Conservation (phyloP, 2,329 filamentous ascomycete genomes). For the Exophiala lecanii-corni region DNA sequence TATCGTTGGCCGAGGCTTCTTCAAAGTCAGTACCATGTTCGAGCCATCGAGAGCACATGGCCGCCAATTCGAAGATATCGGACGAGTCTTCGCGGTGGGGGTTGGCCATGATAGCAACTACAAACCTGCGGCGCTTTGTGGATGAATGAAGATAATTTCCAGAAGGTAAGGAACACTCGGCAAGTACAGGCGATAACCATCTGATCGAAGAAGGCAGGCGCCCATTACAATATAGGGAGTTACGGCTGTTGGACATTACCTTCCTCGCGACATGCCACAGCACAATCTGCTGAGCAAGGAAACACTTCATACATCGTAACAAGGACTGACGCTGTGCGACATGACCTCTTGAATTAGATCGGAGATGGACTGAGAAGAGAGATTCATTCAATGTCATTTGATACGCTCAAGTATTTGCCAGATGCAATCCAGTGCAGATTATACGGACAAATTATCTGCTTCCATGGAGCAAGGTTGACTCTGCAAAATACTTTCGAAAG, state of each 20-base stretch:
- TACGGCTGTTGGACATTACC: no score
- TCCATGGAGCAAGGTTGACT: slow-evolving; percentile 11
- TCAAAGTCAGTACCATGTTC: slow-evolving; percentile 26
- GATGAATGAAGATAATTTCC: no score
- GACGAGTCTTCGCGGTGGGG: background rate
- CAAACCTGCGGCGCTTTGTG: no score
- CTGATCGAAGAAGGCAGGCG: no score
- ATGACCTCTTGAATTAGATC: slow-evolving; percentile 3
- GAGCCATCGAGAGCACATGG: background rate
- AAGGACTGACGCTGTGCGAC: background rate
- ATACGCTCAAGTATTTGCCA: slow-evolving; percentile 16
- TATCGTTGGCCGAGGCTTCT: background rate
- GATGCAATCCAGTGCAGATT: slow-evolving; percentile 15
- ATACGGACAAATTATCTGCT: slow-evolving; percentile 5
- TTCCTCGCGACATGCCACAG: background rate
- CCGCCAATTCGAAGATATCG: background rate
- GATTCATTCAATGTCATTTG: background rate
- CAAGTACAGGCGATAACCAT: no score
- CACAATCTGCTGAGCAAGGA: background rate
- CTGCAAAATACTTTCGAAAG: slow-evolving; percentile 14
- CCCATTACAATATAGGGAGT: no score
- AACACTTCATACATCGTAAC: background rate
- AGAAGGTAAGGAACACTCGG: no score
- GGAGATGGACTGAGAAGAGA: background rate
- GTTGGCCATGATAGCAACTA: background rate